Conservation (phyloP, 257 asterid genomes). For the Thymus quinquecostatus region DNA sequence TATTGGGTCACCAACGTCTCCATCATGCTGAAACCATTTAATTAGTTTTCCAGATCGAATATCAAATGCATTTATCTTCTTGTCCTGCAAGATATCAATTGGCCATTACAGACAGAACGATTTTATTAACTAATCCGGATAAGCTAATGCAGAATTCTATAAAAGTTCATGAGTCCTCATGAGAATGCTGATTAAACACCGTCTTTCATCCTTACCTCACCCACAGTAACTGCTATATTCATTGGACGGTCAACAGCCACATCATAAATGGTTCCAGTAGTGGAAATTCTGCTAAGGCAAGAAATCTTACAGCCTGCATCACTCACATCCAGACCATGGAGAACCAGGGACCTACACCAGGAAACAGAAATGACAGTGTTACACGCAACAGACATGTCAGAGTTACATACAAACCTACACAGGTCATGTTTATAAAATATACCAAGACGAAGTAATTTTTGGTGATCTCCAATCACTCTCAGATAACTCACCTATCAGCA, state of each 20-base stretch:
- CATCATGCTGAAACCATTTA: constrained; percentile 56
- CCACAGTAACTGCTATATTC: constrained; percentile 52
- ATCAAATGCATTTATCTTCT: constrained; percentile 53
- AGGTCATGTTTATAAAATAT: no score
- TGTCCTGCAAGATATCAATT: constrained; percentile 49
- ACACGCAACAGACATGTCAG: constrained; percentile 5
- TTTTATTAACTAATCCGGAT: constrained; percentile 19
- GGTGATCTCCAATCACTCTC: neutral
- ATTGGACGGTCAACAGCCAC: constrained; percentile 47
- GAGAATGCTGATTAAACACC: constrained; percentile 4
- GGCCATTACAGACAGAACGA: constrained; percentile 19
- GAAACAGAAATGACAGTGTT: constrained; percentile 31
- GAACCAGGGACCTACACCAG: constrained; percentile 53
- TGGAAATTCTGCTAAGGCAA: constrained; percentile 42
- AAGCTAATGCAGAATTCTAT: constrained; percentile 3
- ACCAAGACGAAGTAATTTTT: constrained; percentile 1
- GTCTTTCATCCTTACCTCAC: constrained; percentile 47
- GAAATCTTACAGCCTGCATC: constrained; percentile 49
- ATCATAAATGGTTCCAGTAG: constrained; percentile 49
- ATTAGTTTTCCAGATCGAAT: constrained; percentile 55
- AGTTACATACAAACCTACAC: no score
- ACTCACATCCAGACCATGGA: constrained; percentile 53
- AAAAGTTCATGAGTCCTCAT: neutral
- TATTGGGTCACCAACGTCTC: constrained; percentile 52
- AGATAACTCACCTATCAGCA: constrained; percentile 57